Evolutionary conservation across 2,329 filamentous ascomycete species (phyloP), one percentile per base, ranked within the genome.

Genomic region (Botryosphaeria agaves): DNA sequence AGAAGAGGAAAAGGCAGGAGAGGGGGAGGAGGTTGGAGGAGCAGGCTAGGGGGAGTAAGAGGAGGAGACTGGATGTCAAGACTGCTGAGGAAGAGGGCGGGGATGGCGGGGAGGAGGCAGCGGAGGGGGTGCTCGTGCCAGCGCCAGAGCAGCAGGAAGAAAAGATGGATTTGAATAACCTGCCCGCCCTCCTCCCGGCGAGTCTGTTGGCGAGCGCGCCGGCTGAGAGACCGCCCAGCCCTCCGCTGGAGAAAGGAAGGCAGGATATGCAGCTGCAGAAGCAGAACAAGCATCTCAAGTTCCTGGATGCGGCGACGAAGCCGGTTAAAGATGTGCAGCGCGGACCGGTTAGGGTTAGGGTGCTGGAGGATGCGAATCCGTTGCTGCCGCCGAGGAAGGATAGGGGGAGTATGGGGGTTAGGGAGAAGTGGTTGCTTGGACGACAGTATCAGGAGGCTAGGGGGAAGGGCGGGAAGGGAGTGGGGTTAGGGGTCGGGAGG

Each of bases 131-230:
- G 19, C 51, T 11, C 37, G 46, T 20, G 57, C 55, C 12, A 55
- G 57, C 52, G 47, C n/a, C n/a, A n/a, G n/a, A n/a, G n/a, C n/a
- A n/a, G n/a, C n/a, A 14, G 47, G 38, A 17, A 49, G 46, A 18
- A 48, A 53, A 34, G 50, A 54, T 31, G 34, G 48, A 37, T 43
- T 49, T 41, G 45, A 45, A 37, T 27, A 43, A 47, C 40, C 52
- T 67, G 8, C 64, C 64, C 5, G 55, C 53, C 23, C 52, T 67
- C 14, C 57, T 69, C 19, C 64, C 64, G 4, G 56, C 59, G 30
- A 60, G 63, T 15, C 57, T 69, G 25, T 45, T 69, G 29, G 59
- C 59, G 30, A 53, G 56, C 9, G 55, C 57, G 16, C 59, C 59
- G 14, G 48, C 52, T 18, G 43, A 45, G 7, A 52, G 59, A 15